Percentiles rank a stretch among this genome's conserved stretches.
Evolutionary conservation across 177 flowering plant species (phyloP).

Genomic region (Tripterygium wilfordii): DNA sequence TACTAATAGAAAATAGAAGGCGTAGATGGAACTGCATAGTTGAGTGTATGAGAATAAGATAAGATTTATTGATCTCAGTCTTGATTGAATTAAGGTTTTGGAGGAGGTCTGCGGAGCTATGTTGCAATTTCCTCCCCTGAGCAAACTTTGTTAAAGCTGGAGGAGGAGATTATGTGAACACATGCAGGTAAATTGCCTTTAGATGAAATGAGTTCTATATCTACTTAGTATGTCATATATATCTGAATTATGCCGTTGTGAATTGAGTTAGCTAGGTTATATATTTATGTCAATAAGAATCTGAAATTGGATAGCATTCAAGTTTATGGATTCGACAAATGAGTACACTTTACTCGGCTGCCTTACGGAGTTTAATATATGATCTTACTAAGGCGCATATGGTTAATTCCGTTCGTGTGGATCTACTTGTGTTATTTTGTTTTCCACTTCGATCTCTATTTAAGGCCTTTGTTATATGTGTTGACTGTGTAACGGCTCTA

Average conservation of each 20-base stretch:
- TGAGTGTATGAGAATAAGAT: too few species aligned
- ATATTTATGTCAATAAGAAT: conserved; percentile 84
- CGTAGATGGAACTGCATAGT: too few species aligned
- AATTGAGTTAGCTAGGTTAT: conserved; percentile 52
- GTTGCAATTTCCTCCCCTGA: too few species aligned
- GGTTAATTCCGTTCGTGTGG: conserved; percentile 72
- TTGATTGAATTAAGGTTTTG: conserved; percentile 20
- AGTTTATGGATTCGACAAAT: conserved; percentile 90
- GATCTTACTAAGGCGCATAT: conserved; percentile 83
- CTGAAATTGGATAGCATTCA: conserved; percentile 73
- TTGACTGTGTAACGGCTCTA: too few species aligned
- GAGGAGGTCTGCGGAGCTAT: conserved; percentile 16
- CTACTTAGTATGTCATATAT: too few species aligned
- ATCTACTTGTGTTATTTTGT: neutral
- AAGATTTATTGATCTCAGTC: neutral
- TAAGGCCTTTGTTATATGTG: too few species aligned
- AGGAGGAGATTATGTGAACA: conserved; percentile 9
- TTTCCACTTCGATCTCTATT: neutral
- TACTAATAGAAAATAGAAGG: too few species aligned
- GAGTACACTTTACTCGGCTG: conserved; percentile 83
- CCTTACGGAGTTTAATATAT: conserved; percentile 77
- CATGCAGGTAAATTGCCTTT: neutral
- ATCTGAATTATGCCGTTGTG: neutral
- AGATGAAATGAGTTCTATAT: neutral
- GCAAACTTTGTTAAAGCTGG: conserved; percentile 10